phyloP scores from a whole-genome alignment of 2,329 filamentous ascomycete genomes.

The Pseudogymnoascus sp. region DNA sequence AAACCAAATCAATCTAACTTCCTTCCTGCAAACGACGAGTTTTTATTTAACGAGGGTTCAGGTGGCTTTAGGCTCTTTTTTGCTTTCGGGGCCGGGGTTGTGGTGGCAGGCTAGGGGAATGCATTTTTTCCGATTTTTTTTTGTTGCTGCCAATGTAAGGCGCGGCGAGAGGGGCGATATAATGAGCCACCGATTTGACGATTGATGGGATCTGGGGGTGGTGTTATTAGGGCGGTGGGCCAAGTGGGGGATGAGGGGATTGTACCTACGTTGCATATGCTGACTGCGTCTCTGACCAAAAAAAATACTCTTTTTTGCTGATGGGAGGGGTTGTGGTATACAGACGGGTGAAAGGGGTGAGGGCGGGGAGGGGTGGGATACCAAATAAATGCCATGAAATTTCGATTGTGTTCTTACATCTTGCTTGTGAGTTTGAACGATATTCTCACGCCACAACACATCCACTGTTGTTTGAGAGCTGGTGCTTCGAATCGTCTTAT shows the following conservation, averaged over 20 bases:
- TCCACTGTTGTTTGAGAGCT: background rate
- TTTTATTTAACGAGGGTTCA: background rate
- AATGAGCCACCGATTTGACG: constrained; percentile 5
- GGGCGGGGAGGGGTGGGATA: background rate
- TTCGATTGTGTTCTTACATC: background rate
- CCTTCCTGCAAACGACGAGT: background rate
- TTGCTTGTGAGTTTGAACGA: background rate
- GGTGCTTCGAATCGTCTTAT: background rate
- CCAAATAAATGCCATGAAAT: constrained; percentile 5
- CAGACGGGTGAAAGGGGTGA: background rate
- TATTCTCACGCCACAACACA: background rate
- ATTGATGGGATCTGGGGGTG: background rate
- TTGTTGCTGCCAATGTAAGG: background rate
- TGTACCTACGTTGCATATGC: constrained; percentile 5
- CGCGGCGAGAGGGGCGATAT: background rate
- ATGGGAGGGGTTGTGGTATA: background rate
- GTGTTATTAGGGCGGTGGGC: background rate
- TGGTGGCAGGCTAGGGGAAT: background rate
- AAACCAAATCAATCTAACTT: background rate
- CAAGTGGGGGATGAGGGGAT: background rate
- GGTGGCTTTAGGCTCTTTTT: background rate
- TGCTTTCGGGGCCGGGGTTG: background rate
- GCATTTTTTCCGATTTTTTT: background rate
- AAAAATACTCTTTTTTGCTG: background rate
- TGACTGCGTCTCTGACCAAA: background rate